Evolutionary conservation across 495 filamentous ascomycete species (phyloP), one percentile per base, ranked within the genome.

Genomic region (Aspergillus steynii): DNA sequence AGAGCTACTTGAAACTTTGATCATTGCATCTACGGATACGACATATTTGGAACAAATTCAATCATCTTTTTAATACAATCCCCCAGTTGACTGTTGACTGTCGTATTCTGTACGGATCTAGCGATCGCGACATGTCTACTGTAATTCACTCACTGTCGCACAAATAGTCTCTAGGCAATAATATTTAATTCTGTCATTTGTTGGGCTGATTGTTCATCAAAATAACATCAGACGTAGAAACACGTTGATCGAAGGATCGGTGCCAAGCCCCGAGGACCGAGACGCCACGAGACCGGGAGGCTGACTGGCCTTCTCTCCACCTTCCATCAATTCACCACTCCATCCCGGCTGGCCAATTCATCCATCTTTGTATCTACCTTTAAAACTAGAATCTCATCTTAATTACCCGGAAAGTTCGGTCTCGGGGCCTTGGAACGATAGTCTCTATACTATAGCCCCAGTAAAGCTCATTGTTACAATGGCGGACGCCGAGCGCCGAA

Each of bases 191-290:
- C 20, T 7, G 42, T 46, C 7, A 46, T 46, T 46, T 46, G 8
- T 15, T 15, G 15, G 20, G 20, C 20, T 20, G 20, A 34, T 7
- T 34, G 31, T 7, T 7, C 31, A 34, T 34, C 9, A 34, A 34
- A 34, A 7, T 9, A 34, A 7, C 6, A 34, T 34, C 31, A 37
- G 34, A 2, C 5, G 5, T 4, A 12, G 5, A 37, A 8, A 4
- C 34, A 7, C 2, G 5, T 7, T 4, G 31, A 32, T 32, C 2
- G 8, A 37, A 42, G 37, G 37, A 42, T 4, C 37, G 1, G 9
- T 37, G 53, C 53, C 53, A 55, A 55, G 53, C 53, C 6, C 53
- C 53, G 53, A 55, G 37, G 2, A 29, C 53, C 53, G 53, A 55
- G 34, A 3, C 37, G 37, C 9, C 10, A 8, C 37, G 14, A 42